Conservation (phyloP, 2,329 filamentous ascomycete genomes). For the Colletotrichum tropicicola region DNA sequence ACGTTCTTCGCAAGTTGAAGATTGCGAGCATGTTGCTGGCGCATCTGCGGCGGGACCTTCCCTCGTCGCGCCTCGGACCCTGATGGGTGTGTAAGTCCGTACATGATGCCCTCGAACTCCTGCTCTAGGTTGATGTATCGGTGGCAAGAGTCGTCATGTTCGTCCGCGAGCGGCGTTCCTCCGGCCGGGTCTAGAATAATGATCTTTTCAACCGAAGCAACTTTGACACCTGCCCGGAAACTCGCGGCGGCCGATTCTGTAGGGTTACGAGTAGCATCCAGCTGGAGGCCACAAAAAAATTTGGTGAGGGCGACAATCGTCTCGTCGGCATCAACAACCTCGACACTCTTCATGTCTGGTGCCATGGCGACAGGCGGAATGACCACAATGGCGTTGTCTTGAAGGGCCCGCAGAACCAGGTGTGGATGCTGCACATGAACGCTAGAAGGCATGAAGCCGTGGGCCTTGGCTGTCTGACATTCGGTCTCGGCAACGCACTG, state of each 20-base stretch:
- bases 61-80: slow-evolving; percentile 4
- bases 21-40: slow-evolving; percentile 65
- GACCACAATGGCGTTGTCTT: slow-evolving; percentile 46
- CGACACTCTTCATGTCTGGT: slow-evolving; percentile 48
- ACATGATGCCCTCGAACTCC: slow-evolving; percentile 77
- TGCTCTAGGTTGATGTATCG: slow-evolving; percentile 92
- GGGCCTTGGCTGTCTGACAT: neutral
- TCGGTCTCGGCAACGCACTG: slow-evolving; percentile 17
- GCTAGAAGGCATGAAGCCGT: slow-evolving; percentile 28
- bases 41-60: slow-evolving; percentile 2
- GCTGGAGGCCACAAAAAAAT: slow-evolving; percentile 76
- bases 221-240: slow-evolving; percentile 51
- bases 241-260: slow-evolving; percentile 18
- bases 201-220: slow-evolving; percentile 79
- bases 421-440: slow-evolving; percentile 25
- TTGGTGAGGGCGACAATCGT: slow-evolving; percentile 80
- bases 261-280: slow-evolving; percentile 37
- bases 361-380: slow-evolving; percentile 52
- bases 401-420: slow-evolving; percentile 42
- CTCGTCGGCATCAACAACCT: slow-evolving; percentile 60
- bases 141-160: slow-evolving; percentile 45
- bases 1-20: slow-evolving; percentile 76
- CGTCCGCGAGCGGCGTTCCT: slow-evolving; percentile 75
- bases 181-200: slow-evolving; percentile 90
- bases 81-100: slow-evolving; percentile 58